Base-by-base conservation (phyloP, 805 yeast species). In the Kuraishia piskuri region DNA sequence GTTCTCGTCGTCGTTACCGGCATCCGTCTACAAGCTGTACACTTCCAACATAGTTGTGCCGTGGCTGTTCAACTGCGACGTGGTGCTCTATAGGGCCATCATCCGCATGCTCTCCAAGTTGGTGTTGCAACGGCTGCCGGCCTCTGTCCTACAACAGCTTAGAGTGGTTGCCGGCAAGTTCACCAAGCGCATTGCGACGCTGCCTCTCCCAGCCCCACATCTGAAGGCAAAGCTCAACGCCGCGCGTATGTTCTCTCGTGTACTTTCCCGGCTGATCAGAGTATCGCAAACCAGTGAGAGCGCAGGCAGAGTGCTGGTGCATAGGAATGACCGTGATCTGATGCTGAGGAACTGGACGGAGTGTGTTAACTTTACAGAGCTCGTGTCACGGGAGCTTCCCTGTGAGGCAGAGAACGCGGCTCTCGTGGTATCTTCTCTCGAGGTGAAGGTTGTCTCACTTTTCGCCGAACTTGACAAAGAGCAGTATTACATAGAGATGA, bases 51-150 rank as follows among this genome's bases (percentile, higher is more conserved):
- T 69, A 6, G 60, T 82, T 14, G 60, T 73, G 4, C 75, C 75
- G 17, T 89, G 96, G 95, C 75, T 86, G n/a, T 60, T 74, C 31
- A 69, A 77, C 49, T 86, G 90, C 63, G 96, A 90, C 64, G 61
- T 76, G 55, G 70, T 78, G n/a, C 76, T 84, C 68, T 87, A 84
- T 67, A 71, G 70, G 46, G 62, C 73, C 2, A 68, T 77, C 63
- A 72, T 84, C 22, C 79, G 78, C 58, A 76, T 84, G 77, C 67
- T 89, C 56, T 76, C 84, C 3, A 84, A 83, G 24, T 68, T 86
- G 54, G 80, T 82, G 17, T 67, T 83, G 46, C 86, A 82, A 56
- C 70, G 68, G n/a, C 75, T 85, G 4, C 88, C 90, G 2, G 68
- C 68, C 1, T 75, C 76, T 12, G 83, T 83, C n/a, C 62, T 80